A percentile compares a stretch with the other conserved stretches of the same genome.
Evolutionary conservation across 805 yeast genomes (phyloP).

Genomic region (Yarrowia deformans): DNA sequence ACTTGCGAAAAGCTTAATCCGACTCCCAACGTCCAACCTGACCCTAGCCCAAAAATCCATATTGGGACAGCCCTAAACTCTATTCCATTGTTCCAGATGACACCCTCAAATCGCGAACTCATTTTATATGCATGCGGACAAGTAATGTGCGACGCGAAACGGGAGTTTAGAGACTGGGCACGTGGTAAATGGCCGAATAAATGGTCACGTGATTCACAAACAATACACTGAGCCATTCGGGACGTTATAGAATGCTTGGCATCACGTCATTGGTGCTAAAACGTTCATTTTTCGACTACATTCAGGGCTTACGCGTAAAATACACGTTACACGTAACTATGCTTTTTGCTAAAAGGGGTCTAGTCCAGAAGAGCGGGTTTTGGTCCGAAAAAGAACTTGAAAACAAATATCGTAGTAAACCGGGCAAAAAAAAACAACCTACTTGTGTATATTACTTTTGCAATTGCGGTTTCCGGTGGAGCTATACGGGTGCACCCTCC

Average conservation of each 20-base stretch:
- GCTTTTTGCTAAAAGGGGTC: background rate
- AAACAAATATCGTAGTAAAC: background rate
- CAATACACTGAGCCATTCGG: no score
- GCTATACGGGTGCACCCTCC: background rate
- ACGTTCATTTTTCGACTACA: no score
- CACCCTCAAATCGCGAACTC: background rate
- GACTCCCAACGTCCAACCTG: background rate
- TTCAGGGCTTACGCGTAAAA: background rate
- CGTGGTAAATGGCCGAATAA: no score
- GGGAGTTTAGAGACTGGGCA: no score
- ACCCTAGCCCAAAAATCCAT: background rate
- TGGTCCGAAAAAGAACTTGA: background rate
- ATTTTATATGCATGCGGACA: constrained; percentile 18
- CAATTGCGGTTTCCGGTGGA: background rate
- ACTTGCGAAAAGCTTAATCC: background rate
- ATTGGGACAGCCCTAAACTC: background rate
- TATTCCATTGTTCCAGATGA: background rate
- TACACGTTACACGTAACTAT: constrained; percentile 22
- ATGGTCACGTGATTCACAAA: no score
- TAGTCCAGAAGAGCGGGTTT: background rate
- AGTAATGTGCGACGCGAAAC: constrained; percentile 4
- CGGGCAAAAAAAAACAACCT: background rate
- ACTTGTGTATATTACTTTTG: background rate
- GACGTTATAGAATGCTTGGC: no score
- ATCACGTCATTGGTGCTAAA: no score